phyloP scores from a whole-genome alignment of 768 basidiomycete species.

The Clitopilus hobsonii region DNA sequence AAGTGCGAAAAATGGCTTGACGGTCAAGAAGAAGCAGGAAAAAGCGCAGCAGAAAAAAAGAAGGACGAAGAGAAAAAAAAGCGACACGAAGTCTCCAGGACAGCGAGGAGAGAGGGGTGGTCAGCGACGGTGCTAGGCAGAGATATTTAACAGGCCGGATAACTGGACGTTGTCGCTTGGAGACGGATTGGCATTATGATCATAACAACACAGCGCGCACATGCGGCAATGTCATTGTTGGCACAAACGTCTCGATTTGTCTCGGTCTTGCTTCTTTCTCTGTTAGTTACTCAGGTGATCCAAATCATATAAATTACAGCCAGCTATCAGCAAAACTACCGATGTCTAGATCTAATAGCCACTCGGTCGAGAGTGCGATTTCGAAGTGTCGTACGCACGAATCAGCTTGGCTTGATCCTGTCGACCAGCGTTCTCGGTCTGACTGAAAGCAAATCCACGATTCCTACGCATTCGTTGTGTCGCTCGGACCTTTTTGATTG shows the following conservation, averaged over 20 bases:
- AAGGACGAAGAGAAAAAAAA: slow-evolving; percentile 18
- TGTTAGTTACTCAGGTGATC: slow-evolving; percentile 12
- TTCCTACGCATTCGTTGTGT: slow-evolving; percentile 96
- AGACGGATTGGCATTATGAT: slow-evolving; percentile 15
- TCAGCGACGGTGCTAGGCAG: slow-evolving; percentile 8
- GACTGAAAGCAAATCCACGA: slow-evolving; percentile 96
- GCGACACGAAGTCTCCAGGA: slow-evolving; percentile 42
- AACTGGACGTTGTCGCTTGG: slow-evolving; percentile 26
- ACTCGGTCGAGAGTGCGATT: slow-evolving; percentile 63
- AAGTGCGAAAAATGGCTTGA: slow-evolving; percentile 12
- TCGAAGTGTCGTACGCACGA: slow-evolving; percentile 84
- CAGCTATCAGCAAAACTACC: slow-evolving; percentile 4
- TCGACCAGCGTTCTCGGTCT: slow-evolving; percentile 81
- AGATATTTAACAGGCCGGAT: slow-evolving; percentile 12
- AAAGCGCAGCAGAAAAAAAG: slow-evolving; percentile 20
- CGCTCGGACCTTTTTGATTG: slow-evolving; percentile 99
- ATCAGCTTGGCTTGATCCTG: slow-evolving; percentile 88
- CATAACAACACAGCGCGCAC: slow-evolving; percentile 4
- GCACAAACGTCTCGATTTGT: not conserved
- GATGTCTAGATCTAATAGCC: slow-evolving; percentile 50
- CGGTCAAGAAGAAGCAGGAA: slow-evolving; percentile 15
- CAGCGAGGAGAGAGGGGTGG: slow-evolving; percentile 16
- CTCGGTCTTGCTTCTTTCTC: slow-evolving; percentile 1
- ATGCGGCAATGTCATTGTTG: not conserved
- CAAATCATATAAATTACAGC: slow-evolving; percentile 31